Conservation (phyloP, 495 filamentous ascomycete species). For the Copromyces sp. region DNA sequence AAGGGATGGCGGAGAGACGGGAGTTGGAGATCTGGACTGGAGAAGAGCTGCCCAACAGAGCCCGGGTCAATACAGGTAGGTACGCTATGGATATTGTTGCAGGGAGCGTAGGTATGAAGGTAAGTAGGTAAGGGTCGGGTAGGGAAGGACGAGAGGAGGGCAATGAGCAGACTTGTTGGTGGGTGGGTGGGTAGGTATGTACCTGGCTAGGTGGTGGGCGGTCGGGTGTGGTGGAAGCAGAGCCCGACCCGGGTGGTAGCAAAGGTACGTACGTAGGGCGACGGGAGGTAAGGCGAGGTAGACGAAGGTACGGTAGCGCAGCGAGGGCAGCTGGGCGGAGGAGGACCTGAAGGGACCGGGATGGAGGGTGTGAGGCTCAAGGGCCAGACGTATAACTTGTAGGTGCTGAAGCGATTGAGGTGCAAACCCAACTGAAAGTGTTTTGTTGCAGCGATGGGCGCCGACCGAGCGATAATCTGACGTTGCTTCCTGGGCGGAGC, state of each 20-base stretch:
- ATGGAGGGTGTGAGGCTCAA: neutral
- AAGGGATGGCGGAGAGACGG: slow-evolving; percentile 1
- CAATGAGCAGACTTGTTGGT: neutral
- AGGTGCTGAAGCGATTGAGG: neutral
- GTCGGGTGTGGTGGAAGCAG: neutral
- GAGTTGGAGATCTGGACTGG: neutral
- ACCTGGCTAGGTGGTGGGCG: neutral
- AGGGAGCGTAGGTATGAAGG: neutral
- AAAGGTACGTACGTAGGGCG: neutral
- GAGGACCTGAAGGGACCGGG: neutral
- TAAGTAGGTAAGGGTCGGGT: neutral
- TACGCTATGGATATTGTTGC: neutral
- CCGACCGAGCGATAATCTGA: neutral
- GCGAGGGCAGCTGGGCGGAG: neutral
- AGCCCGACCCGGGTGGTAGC: neutral
- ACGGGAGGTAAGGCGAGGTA: neutral
- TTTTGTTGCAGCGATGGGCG: neutral
- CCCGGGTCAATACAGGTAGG: neutral
- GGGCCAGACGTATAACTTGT: neutral
- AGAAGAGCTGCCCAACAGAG: neutral
- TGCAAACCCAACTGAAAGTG: neutral
- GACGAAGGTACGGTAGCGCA: neutral
- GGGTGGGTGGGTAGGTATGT: neutral
- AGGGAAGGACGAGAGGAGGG: neutral
- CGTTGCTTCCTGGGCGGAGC: neutral